Conservation (phyloP, 1,284 basidiomycete species). For the Ustilago trichophora region DNA sequence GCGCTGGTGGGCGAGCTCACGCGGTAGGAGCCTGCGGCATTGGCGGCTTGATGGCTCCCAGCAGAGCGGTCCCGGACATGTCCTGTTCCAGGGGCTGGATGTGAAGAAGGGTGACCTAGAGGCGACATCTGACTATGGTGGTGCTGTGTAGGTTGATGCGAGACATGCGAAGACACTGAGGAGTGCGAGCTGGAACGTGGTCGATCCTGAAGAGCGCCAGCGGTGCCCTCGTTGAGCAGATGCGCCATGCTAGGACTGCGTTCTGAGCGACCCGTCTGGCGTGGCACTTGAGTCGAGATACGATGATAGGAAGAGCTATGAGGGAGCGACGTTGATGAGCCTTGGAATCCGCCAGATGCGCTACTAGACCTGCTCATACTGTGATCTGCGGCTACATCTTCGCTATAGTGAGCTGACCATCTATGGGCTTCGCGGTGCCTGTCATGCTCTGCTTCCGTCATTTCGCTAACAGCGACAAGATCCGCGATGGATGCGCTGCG, state of each 20-base stretch:
- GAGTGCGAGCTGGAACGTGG: conserved; percentile 45
- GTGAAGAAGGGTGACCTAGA: conserved; percentile 4
- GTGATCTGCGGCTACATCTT: conserved; percentile 7
- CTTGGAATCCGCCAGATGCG: conserved; percentile 24
- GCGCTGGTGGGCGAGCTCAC: conserved; percentile 24
- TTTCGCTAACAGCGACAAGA: conserved; percentile 41
- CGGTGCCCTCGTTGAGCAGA: conserved; percentile 43
- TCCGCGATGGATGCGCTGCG: conserved; percentile 45
- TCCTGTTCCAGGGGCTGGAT: background rate
- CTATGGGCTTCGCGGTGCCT: conserved; percentile 11
- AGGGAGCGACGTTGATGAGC: conserved; percentile 1
- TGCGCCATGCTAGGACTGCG: conserved; percentile 51
- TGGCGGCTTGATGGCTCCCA: background rate
- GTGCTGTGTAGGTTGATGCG: conserved; percentile 21
- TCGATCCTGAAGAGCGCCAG: conserved; percentile 40
- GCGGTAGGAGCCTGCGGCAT: conserved; percentile 7
- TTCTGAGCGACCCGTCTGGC: conserved; percentile 25
- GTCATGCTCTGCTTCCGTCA: conserved; percentile 38
- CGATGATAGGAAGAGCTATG: conserved; percentile 27
- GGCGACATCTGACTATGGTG: conserved; percentile 29
- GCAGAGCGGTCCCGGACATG: conserved; percentile 18
- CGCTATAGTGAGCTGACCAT: conserved; percentile 11
- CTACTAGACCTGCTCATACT: conserved; percentile 49
- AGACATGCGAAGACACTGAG: conserved; percentile 38
- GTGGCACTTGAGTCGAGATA: conserved; percentile 10